A percentile compares a stretch with the other conserved stretches of the same genome.
Conservation (phyloP, 2,329 filamentous ascomycete species). For the Pezicula neosporulosa region DNA sequence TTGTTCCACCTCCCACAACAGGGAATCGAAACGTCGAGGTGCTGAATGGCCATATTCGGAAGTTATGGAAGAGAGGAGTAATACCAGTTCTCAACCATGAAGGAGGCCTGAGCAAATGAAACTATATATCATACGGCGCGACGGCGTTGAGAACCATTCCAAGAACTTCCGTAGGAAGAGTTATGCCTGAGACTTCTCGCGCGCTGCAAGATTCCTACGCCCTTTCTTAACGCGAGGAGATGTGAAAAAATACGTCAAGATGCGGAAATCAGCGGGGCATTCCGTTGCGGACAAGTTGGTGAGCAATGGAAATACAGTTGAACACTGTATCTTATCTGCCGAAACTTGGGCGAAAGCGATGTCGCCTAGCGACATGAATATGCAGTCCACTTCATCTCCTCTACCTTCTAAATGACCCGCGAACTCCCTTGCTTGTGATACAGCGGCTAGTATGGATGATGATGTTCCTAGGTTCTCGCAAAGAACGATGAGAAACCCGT, state of each 20-base stretch:
- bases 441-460: slow-evolving; percentile 6
- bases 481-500: slow-evolving; percentile 7
- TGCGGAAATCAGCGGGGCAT: slow-evolving; percentile 5
- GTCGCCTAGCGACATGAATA: slow-evolving; percentile 3
- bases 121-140: slow-evolving; percentile 3
- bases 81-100: slow-evolving; percentile 2
- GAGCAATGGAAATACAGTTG: slow-evolving; percentile 3
- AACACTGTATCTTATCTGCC: slow-evolving; percentile 4
- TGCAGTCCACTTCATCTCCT: slow-evolving; percentile 1
- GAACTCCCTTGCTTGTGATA: slow-evolving; percentile 5
- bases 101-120: slow-evolving; percentile 4
- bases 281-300: slow-evolving; percentile 3
- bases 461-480: slow-evolving; percentile 5
- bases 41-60: slow-evolving; percentile 2
- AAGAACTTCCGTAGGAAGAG: slow-evolving; percentile 3
- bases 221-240: slow-evolving; percentile 1
- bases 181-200: slow-evolving; percentile 2
- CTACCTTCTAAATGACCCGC: slow-evolving; percentile 4
- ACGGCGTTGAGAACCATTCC: slow-evolving; percentile 2
- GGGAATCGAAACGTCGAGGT: slow-evolving; percentile 4
- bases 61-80: slow-evolving; percentile 5
- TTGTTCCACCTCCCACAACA: slow-evolving; percentile 4
- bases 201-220: slow-evolving; percentile 1
- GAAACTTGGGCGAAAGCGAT: slow-evolving; percentile 4
- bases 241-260: slow-evolving; percentile 4